These are phyloP conservation scores for Chrysanthemum seticuspe DNA, from an alignment of 129 eudicot genomes.

Conservation along the genomic window DNA sequence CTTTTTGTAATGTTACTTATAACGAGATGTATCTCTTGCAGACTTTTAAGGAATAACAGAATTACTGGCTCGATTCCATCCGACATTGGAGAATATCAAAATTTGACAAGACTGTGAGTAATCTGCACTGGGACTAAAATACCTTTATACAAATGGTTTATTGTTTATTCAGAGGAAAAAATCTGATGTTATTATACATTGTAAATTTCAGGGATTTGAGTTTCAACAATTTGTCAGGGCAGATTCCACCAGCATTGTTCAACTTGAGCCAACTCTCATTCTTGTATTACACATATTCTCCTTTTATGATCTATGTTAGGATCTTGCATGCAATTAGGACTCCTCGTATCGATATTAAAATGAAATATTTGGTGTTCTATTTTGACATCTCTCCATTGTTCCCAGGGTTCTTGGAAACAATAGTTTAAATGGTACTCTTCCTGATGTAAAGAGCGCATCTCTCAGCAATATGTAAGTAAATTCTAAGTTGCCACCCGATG, in stretches of 20 bases:
- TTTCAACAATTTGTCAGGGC: constrained; percentile 74
- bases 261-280: constrained; percentile 45
- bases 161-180: too few species aligned
- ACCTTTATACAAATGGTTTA: too few species aligned
- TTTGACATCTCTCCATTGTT: constrained; percentile 13
- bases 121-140: too few species aligned
- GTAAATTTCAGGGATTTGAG: constrained; percentile 68
- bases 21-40: constrained; percentile 30
- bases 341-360: neutral
- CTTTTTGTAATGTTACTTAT: neutral
- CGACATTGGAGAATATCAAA: constrained; percentile 47
- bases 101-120: constrained; percentile 61
- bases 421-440: constrained; percentile 57
- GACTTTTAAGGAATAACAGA: constrained; percentile 64
- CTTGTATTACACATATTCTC: constrained; percentile 46
- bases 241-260: constrained; percentile 61
- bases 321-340: constrained; percentile 2
- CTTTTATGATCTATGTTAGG: neutral
- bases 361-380: neutral
- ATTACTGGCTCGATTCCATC: constrained; percentile 68
- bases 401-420: constrained; percentile 87
- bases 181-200: too few species aligned
- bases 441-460: constrained; percentile 40
- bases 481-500: neutral
- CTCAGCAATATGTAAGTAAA: constrained; percentile 56